Percentiles rank a stretch among this genome's conserved stretches.
phyloP scores from a whole-genome alignment of 2,329 filamentous ascomycete genomes.

The Colletotrichum ledebouriae region DNA sequence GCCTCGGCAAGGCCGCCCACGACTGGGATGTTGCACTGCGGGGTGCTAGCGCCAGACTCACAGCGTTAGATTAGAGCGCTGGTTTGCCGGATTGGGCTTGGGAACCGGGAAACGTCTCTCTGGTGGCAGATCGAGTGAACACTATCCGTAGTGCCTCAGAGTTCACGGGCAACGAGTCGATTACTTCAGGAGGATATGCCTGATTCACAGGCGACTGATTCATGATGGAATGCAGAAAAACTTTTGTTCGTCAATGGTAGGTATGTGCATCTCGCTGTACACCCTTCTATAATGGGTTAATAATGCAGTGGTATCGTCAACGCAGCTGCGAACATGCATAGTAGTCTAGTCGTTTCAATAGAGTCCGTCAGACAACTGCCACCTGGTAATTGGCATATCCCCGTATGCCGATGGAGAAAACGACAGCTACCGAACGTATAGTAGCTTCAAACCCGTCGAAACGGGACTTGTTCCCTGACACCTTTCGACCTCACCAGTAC shows the following conservation, averaged over 20 bases:
- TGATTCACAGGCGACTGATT: constrained; percentile 11
- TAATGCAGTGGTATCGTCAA: constrained; percentile 20
- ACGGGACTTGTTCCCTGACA: constrained; percentile 1
- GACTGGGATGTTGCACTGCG: constrained; percentile 29
- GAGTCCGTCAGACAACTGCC: not conserved
- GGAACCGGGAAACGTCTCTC: constrained; percentile 2
- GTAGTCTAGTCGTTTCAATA: not conserved
- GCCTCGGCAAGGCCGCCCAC: constrained; percentile 31
- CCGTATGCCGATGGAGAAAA: not conserved
- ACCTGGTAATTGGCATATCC: not conserved
- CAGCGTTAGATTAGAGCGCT: not conserved
- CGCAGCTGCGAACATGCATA: constrained; percentile 12
- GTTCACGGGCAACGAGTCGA: not conserved
- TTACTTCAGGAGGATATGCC: not conserved
- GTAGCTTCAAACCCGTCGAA: constrained; percentile 2
- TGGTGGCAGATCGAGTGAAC: not conserved
- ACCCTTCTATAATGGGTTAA: constrained; percentile 11
- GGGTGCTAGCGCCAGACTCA: constrained; percentile 26
- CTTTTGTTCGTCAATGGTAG: constrained; percentile 14
- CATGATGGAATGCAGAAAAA: not conserved
- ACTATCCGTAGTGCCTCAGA: not conserved
- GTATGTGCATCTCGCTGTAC: not conserved
- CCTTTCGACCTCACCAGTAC: not conserved
- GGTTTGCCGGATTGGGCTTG: not conserved
- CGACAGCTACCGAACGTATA: not conserved